Evolutionary conservation across 768 basidiomycete genomes (phyloP).

Genomic region (Hygrocybe coccinea): DNA sequence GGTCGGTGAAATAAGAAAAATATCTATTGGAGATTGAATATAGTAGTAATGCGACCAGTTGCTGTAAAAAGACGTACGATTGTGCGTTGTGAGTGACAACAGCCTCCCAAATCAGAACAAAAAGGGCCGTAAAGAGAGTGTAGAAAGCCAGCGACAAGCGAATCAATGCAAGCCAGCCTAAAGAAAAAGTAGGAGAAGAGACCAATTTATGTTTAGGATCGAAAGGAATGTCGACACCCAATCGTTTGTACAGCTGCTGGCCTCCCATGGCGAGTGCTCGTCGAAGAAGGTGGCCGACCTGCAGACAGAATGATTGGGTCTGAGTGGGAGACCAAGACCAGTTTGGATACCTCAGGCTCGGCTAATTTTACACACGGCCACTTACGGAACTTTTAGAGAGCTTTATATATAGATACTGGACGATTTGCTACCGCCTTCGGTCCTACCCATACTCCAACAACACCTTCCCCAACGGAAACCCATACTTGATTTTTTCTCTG

Average conservation of each 20-base stretch:
- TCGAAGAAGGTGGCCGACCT: too few relatives aligned
- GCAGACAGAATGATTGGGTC: too few relatives aligned
- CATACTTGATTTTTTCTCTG: background rate
- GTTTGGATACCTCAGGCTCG: too few relatives aligned
- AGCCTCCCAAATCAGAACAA: slow-evolving; percentile 34
- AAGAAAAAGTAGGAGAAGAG: slow-evolving; percentile 47
- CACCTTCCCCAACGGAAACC: background rate
- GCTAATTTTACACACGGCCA: too few relatives aligned
- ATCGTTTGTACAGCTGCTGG: background rate
- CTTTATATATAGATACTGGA: too few relatives aligned
- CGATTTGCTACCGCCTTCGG: too few relatives aligned
- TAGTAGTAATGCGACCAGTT: background rate
- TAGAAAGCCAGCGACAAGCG: slow-evolving; percentile 50
- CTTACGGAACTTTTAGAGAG: too few relatives aligned
- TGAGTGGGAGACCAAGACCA: too few relatives aligned
- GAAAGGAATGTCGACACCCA: slow-evolving; percentile 20
- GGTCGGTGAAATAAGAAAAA: slow-evolving; percentile 61
- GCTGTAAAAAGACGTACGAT: slow-evolving; percentile 23
- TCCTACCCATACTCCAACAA: background rate
- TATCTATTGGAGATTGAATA: slow-evolving; percentile 35
- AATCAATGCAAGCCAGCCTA: slow-evolving; percentile 39
- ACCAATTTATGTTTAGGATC: slow-evolving; percentile 38
- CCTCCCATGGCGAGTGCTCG: background rate
- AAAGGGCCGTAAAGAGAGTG: slow-evolving; percentile 38
- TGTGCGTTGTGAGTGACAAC: slow-evolving; percentile 27